These are phyloP conservation scores for Rhodotorula graminis DNA, from an alignment of 768 basidiomycete genomes.

Conservation along the genomic window DNA sequence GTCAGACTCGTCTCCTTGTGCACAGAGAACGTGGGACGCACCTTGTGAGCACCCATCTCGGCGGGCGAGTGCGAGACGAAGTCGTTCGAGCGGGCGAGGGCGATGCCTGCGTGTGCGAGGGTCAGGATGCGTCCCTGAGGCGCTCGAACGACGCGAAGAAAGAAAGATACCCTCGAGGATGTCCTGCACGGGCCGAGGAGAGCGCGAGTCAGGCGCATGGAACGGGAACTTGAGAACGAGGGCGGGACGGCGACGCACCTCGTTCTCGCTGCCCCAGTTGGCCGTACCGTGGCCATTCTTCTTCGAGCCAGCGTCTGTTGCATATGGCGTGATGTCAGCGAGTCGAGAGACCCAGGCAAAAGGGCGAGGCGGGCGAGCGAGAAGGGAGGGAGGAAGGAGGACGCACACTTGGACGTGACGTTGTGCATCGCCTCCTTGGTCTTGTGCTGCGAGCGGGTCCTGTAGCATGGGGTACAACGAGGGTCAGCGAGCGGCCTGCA, in stretches of 20 bases:
- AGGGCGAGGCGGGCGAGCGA: too few species aligned
- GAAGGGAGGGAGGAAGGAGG: neutral
- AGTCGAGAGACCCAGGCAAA: neutral
- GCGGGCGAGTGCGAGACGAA: neutral
- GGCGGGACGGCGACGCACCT: neutral
- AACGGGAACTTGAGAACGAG: neutral
- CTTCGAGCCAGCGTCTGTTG: neutral
- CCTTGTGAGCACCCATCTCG: slow-evolving; percentile 1
- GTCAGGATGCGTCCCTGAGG: too few species aligned
- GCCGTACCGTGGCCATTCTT: neutral
- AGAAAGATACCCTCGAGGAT: neutral
- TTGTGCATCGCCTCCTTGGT: neutral
- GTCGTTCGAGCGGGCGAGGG: slow-evolving; percentile 2
- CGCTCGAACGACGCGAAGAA: too few species aligned
- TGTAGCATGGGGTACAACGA: neutral
- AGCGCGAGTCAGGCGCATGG: neutral
- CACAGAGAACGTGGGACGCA: neutral
- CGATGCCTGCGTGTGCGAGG: neutral
- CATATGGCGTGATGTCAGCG: neutral
- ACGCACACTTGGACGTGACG: neutral
- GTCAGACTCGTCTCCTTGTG: neutral
- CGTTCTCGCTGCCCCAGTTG: slow-evolving; percentile 1
- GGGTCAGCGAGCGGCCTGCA: neutral
- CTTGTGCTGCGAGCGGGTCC: neutral
- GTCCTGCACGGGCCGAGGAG: neutral